A percentile compares a stretch with the other conserved stretches of the same genome.
These are phyloP conservation scores for Paxillus ammoniavirescens DNA, from an alignment of 768 basidiomycete genomes.

Conservation along the genomic window DNA sequence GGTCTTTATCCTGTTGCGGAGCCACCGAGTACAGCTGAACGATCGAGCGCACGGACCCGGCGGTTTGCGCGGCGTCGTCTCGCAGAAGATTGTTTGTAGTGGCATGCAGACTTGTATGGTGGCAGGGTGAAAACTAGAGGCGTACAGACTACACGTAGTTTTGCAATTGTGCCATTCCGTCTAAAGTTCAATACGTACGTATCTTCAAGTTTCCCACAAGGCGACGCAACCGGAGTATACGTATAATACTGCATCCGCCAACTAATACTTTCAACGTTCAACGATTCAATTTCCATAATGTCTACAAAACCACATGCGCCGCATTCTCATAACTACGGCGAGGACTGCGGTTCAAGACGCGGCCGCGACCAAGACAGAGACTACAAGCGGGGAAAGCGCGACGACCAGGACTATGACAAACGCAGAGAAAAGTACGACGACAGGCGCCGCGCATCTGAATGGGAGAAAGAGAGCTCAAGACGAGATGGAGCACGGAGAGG, in stretches of 20 bases:
- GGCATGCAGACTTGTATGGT: no score
- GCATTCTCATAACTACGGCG: constrained; percentile 3
- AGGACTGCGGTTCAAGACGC: constrained; percentile 12
- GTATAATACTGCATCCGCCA: no score
- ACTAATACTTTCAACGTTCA: constrained; percentile 3
- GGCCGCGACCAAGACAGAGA: constrained; percentile 10
- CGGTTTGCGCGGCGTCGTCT: constrained; percentile 17
- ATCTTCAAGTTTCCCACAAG: no score
- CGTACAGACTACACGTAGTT: not conserved
- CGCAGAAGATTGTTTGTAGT: constrained; percentile 12
- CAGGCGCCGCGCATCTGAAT: constrained; percentile 13
- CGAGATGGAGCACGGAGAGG: constrained; percentile 23
- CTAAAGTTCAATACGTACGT: no score
- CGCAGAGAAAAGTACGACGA: constrained; percentile 6
- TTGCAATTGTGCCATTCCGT: no score
- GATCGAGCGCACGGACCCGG: constrained; percentile 1
- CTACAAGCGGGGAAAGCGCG: constrained; percentile 9
- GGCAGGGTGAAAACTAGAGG: no score
- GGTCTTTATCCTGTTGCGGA: not conserved
- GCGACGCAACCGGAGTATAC: no score
- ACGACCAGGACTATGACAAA: constrained; percentile 3
- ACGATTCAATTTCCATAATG: constrained; percentile 12
- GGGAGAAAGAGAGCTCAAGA: constrained; percentile 13
- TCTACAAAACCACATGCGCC: constrained; percentile 11
- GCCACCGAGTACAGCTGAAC: constrained; percentile 3